Conservation (phyloP, 148 eudicot species). For the Fallopia convolvulus region DNA sequence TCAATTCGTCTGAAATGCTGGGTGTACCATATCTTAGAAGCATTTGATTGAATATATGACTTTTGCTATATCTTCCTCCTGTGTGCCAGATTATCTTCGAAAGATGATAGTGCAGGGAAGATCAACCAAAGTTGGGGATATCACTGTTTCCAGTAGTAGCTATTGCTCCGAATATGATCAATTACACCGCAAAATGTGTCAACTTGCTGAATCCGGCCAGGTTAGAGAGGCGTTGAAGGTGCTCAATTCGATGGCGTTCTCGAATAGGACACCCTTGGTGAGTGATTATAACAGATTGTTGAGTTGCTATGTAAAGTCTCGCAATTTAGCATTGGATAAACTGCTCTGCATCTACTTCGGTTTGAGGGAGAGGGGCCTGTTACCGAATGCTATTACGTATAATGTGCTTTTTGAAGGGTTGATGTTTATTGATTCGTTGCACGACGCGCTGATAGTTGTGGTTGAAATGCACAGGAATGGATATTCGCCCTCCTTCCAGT, state of each 20-base stretch:
- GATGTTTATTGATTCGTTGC: slow-evolving; percentile 20
- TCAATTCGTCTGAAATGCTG: not conserved
- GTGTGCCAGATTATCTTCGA: slow-evolving; percentile 77
- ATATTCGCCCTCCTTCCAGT: slow-evolving; percentile 33
- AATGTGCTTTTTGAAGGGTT: slow-evolving; percentile 39
- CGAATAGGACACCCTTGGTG: slow-evolving; percentile 32
- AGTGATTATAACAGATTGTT: slow-evolving; percentile 49
- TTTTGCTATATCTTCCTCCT: not conserved
- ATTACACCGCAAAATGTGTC: slow-evolving; percentile 30
- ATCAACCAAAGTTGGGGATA: slow-evolving; percentile 98
- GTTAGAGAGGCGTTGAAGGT: slow-evolving; percentile 28
- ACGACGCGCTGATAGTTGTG: slow-evolving; percentile 21
- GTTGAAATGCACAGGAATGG: slow-evolving; percentile 45
- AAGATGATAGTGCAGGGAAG: slow-evolving; percentile 99
- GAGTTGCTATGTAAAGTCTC: slow-evolving; percentile 33
- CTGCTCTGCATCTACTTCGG: slow-evolving; percentile 22
- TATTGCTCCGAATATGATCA: slow-evolving; percentile 18
- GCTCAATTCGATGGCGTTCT: slow-evolving; percentile 26
- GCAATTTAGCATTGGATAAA: slow-evolving; percentile 23
- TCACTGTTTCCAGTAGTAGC: slow-evolving; percentile 23
- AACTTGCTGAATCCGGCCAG: slow-evolving; percentile 34
- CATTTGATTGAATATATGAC: too few relatives aligned
- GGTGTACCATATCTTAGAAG: not conserved
- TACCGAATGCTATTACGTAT: slow-evolving; percentile 43
- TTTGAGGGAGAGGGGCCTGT: slow-evolving; percentile 36